Evolutionary conservation across 73 alveolate genomes (phyloP).

Genomic region (Tetrahymena malaccensis): DNA sequence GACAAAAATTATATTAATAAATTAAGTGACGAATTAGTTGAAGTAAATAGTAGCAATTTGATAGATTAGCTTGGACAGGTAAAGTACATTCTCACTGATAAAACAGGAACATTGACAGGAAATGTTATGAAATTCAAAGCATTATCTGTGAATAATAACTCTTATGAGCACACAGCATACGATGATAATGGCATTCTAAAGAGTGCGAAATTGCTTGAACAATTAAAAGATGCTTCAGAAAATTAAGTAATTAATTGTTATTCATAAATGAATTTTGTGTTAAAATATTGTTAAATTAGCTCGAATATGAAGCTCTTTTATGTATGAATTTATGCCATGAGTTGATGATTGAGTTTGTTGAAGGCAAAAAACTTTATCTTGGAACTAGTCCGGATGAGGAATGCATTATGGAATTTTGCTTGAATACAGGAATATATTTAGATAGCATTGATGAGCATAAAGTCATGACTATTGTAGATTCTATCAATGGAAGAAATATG

Average conservation of each 20-base stretch:
- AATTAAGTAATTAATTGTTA: background rate
- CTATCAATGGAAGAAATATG: constrained; percentile 25
- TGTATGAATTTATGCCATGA: constrained; percentile 43
- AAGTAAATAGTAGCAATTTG: constrained; percentile 71
- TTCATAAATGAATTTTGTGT: constrained; percentile 7
- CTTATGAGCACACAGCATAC: constrained; percentile 38
- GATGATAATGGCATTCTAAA: constrained; percentile 30
- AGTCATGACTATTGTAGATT: constrained; percentile 44
- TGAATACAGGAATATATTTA: constrained; percentile 51
- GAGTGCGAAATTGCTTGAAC: constrained; percentile 8
- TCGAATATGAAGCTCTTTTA: constrained; percentile 45
- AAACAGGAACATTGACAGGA: constrained; percentile 95
- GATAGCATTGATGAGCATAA: constrained; percentile 50
- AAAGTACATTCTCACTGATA: constrained; percentile 86
- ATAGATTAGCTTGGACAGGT: constrained; percentile 92
- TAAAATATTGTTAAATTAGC: constrained; percentile 46
- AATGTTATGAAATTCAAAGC: constrained; percentile 66
- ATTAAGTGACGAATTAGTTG: constrained; percentile 9
- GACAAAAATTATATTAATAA: constrained; percentile 26
- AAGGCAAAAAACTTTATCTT: background rate
- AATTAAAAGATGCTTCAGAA: background rate
- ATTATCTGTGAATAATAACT: constrained; percentile 1
- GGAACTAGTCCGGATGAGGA: constrained; percentile 75
- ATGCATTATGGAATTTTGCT: constrained; percentile 59
- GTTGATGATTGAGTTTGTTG: constrained; percentile 41